A percentile compares a stretch with the other conserved stretches of the same genome.
Evolutionary conservation across 257 asterid genomes (phyloP).

Genomic region (Thymus quinquecostatus): DNA sequence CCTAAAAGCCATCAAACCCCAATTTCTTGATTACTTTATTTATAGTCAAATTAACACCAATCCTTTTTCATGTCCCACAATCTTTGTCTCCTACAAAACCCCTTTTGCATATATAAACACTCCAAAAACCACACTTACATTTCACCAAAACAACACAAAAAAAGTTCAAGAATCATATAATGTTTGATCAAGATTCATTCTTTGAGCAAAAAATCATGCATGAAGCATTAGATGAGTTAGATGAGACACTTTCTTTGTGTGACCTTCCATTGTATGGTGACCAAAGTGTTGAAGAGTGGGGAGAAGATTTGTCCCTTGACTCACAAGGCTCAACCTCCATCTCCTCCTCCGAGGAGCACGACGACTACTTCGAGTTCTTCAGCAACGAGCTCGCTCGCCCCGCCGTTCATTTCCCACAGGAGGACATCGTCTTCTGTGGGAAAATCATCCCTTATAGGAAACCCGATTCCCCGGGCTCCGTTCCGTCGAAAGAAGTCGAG

Average conservation of each 20-base stretch:
- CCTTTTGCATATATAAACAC: slow-evolving; percentile 30
- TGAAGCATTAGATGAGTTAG: slow-evolving; percentile 39
- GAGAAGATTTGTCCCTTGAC: slow-evolving; percentile 36
- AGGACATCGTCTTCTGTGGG: slow-evolving; percentile 68
- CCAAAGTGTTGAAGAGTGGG: slow-evolving; percentile 35
- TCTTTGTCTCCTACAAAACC: slow-evolving; percentile 36
- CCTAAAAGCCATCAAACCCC: slow-evolving; percentile 26
- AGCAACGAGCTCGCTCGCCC: slow-evolving; percentile 41
- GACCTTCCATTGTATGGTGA: slow-evolving; percentile 56
- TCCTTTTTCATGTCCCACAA: slow-evolving; percentile 38
- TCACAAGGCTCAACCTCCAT: slow-evolving; percentile 56
- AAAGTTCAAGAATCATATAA: background rate
- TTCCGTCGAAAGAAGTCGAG: slow-evolving; percentile 17
- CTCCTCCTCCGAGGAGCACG: slow-evolving; percentile 41
- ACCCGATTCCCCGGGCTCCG: slow-evolving; percentile 23
- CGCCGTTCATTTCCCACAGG: slow-evolving; percentile 37
- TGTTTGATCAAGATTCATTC: slow-evolving; percentile 34
- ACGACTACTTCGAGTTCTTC: slow-evolving; percentile 48
- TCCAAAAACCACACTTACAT: slow-evolving; percentile 28
- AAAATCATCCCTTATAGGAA: slow-evolving; percentile 50
- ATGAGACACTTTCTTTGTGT: slow-evolving; percentile 73
- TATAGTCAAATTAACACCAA: slow-evolving; percentile 26
- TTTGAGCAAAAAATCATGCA: slow-evolving; percentile 35
- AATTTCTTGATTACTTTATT: background rate
- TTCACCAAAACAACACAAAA: slow-evolving; percentile 18